Evolutionary conservation across 2,329 filamentous ascomycete species (phyloP), one percentile per base, ranked within the genome.

Genomic region (Ceratocystis papillata): DNA sequence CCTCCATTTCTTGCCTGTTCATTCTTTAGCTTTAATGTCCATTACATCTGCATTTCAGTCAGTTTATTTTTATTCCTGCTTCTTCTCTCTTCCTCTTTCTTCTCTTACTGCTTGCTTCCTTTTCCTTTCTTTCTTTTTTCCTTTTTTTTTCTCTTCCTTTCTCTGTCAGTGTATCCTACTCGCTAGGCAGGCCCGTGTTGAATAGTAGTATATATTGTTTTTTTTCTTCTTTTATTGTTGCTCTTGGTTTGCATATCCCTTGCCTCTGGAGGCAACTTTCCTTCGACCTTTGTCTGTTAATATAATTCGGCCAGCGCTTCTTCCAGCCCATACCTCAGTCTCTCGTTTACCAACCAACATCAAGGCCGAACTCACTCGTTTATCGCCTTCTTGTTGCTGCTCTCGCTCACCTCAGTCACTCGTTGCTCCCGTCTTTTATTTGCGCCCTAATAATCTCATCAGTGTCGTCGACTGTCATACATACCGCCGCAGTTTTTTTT

Each of bases 171-270:
- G 41, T 62, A 60, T 33, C 50, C 45, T 45, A 28, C 41, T 66
- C 60, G 57, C 22, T 50, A 62, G 64, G 64, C 64, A 48, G 46
- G 57, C 61, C 64, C 64, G 60, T 55, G 64, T 60, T 65, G 37
- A 62, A 46, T 65, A 59, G 57, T 62, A 45, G 64, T 50, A 33
- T 50, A 50, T 46, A 57, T 48, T 48, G 66, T 64, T 33, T 69
- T 67, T 46, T 44, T 66, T 48, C 64, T 68, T 62, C 69, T 65
- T 69, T 68, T 64, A 60, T 68, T 64, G 65, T 67, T 67, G 37
- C 12, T 59, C 30, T 65, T 55, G 17, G 55, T 65, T 65, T 37
- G 45, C 63, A n/a, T 20, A 45, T 62, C 28, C 59, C 45, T 65
- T 25, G 63, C 57, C 59, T 66, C 59, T 66, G 59, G 64, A 66